Base-by-base conservation (phyloP, 1,139 yeast genomes). In the Hansenula anomala region DNA sequence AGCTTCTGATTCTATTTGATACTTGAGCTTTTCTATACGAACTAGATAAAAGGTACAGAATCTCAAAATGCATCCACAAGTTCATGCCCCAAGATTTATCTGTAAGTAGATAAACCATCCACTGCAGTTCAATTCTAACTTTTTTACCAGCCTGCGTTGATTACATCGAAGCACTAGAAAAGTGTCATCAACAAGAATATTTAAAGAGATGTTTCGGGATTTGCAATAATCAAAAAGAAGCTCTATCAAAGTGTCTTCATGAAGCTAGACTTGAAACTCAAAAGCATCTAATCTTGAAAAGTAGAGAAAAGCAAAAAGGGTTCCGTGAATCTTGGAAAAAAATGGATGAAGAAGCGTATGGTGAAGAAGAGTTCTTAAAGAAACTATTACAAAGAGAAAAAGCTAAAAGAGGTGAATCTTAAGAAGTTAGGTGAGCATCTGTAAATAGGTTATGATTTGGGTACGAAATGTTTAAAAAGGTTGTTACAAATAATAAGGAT, bases 151-250 rank as follows among this genome's bases (percentile, higher is more conserved):
- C 84, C 27, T 92, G 98, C 60, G 80, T 77, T 37, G 84, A 81
- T 46, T 73, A 89, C 39, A 88, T 92, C 64, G 82, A 82, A 48
- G 96, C 96, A 1, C 73, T 92, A 13, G 96, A 90, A 56, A 83
- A 86, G 57, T 92, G 98, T 59, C 97, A 90, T 56, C 71, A 78
- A 44, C 75, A 73, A 45, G 85, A 81, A 43, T 84, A 81, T 50
- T 54, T 85, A 47, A 73, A 77, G 52, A 78, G 85, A 56, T 80
- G 87, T n/a, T 67, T 87, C 49, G 97, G 97, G 28, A 68, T 77
- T 48, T 92, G 98, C 64, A 88, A 88, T 61, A 80, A 80, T 45
- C 83, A 84, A 53, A 89, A 89, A 56, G 87, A 85, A 46, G 90
- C 85, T 43, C 69, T 92, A 36, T 64, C 83, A 34, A 68, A 77